A percentile compares a stretch with the other conserved stretches of the same genome.
Evolutionary conservation across 352 stramenopile species (phyloP).

Genomic region (Phytophthora nicotianae): DNA sequence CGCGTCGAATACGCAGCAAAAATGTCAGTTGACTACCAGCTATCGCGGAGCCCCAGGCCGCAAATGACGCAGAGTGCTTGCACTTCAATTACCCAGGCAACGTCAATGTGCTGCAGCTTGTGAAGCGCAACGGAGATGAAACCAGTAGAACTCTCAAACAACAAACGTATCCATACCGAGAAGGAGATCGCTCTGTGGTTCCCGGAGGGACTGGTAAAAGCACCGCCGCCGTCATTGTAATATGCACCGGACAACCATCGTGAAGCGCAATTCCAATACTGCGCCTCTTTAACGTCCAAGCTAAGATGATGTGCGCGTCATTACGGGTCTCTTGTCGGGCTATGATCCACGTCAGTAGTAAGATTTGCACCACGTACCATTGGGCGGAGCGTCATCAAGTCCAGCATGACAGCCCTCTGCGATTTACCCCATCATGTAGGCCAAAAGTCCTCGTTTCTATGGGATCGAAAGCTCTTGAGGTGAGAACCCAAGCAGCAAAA

Average conservation of each 20-base stretch:
- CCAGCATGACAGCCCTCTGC: slow-evolving; percentile 10
- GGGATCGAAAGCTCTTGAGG: slow-evolving; percentile 11
- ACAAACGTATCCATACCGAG: neutral
- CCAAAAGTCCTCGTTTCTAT: slow-evolving; percentile 20
- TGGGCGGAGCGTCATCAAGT: slow-evolving; percentile 9
- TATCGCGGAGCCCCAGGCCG: neutral
- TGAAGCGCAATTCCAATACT: neutral
- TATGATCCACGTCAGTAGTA: slow-evolving; percentile 25
- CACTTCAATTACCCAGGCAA: slow-evolving; percentile 10
- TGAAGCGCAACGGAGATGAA: neutral
- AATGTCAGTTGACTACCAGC: neutral
- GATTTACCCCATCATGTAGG: neutral
- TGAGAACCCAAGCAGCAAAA: slow-evolving; percentile 35
- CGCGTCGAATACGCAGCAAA: too few relatives aligned
- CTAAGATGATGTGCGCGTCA: neutral
- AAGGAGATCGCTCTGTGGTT: too few relatives aligned
- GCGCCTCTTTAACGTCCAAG: neutral
- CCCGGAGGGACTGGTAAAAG: too few relatives aligned
- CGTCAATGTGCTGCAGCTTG: neutral
- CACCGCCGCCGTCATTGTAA: neutral
- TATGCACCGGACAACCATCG: slow-evolving; percentile 2
- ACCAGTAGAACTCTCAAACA: slow-evolving; percentile 6
- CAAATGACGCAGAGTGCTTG: neutral
- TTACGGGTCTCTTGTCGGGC: slow-evolving; percentile 15
- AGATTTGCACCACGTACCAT: slow-evolving; percentile 26